Percentiles rank a stretch among this genome's conserved stretches.
Evolutionary conservation across 305 asterid genomes (phyloP).

Genomic region (Rubia tinctorum): DNA sequence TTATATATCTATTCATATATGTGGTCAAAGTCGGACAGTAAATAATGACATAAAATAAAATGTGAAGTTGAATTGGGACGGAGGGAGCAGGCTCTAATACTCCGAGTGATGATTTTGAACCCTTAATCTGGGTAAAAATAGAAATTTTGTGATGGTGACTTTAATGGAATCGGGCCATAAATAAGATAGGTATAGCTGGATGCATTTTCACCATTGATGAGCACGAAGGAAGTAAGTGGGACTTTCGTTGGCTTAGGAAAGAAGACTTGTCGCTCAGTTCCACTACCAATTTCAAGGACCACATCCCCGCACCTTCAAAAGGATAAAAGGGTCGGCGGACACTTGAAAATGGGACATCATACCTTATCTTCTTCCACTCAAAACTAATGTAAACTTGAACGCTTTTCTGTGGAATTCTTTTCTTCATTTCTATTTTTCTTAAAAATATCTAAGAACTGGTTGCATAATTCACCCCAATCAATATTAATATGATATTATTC

Average conservation of each 20-base stretch:
- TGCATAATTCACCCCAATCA: no score
- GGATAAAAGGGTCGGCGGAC: background rate
- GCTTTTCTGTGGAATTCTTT: no score
- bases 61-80: no score
- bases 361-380: background rate
- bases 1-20: no score
- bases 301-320: background rate
- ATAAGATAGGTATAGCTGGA: background rate
- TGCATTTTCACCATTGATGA: background rate
- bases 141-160: background rate
- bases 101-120: background rate
- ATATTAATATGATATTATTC: no score
- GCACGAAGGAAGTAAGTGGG: background rate
- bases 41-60: no score
- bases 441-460: no score
- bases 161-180: background rate
- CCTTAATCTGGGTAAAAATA: background rate
- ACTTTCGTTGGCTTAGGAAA: background rate
- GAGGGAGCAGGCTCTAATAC: no score
- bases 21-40: no score
- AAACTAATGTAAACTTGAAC: no score
- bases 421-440: no score
- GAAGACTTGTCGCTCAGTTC: background rate
- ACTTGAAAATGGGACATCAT: background rate
- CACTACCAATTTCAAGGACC: background rate